Evolutionary conservation across 768 basidiomycete species (phyloP).

Genomic region (Boletus fagicola): DNA sequence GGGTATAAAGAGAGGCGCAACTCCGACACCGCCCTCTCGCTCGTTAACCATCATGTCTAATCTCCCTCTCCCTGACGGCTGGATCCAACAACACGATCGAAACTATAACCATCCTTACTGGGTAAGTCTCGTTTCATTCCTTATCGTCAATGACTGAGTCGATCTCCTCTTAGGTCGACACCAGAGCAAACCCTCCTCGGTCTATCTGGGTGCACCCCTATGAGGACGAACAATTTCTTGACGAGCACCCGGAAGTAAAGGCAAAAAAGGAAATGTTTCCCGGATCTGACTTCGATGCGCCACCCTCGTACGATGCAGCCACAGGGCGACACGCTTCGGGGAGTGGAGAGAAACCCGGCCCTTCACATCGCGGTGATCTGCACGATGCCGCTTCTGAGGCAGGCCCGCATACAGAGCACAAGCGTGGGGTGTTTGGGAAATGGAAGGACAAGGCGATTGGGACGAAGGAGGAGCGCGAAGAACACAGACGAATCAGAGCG

Average conservation of each 20-base stretch:
- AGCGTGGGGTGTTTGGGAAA: slow-evolving; percentile 56
- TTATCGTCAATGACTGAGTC: neutral
- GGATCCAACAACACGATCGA: slow-evolving; percentile 50
- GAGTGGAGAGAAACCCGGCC: slow-evolving; percentile 4
- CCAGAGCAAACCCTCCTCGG: slow-evolving; percentile 57
- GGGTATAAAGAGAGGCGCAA: neutral
- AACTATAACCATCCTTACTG: slow-evolving; percentile 47
- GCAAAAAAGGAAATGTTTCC: slow-evolving; percentile 33
- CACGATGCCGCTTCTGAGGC: neutral
- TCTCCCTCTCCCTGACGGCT: slow-evolving; percentile 53
- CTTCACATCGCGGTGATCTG: neutral
- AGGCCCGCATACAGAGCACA: slow-evolving; percentile 26
- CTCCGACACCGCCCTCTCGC: neutral
- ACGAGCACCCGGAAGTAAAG: slow-evolving; percentile 48
- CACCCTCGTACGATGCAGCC: slow-evolving; percentile 29
- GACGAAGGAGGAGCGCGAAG: slow-evolving; percentile 63
- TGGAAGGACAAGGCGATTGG: slow-evolving; percentile 64
- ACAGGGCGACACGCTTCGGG: slow-evolving; percentile 32
- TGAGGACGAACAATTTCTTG: slow-evolving; percentile 64
- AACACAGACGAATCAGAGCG: slow-evolving; percentile 34
- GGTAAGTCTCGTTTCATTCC: slow-evolving; percentile 29
- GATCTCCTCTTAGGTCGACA: slow-evolving; percentile 52
- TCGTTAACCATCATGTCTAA: slow-evolving; percentile 23
- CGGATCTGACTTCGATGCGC: slow-evolving; percentile 9
- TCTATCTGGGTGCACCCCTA: slow-evolving; percentile 73